Percentiles rank a stretch among this genome's conserved stretches.
These are phyloP conservation scores for Infundibulicybe gibba DNA, from an alignment of 768 basidiomycete species.

Conservation along the genomic window DNA sequence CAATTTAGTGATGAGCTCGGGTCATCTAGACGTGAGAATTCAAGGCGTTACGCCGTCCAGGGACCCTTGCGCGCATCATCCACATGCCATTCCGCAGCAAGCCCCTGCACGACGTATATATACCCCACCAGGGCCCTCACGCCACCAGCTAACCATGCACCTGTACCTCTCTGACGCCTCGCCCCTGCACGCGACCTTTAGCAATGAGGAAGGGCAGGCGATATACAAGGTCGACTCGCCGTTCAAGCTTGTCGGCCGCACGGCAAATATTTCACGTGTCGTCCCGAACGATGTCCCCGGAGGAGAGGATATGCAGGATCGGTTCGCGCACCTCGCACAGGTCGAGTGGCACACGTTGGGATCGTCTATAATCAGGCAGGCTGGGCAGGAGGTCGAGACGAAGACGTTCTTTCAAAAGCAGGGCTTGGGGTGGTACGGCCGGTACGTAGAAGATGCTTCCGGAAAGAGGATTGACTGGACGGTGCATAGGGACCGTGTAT, in stretches of 20 bases:
- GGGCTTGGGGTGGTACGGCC: conserved; percentile 15
- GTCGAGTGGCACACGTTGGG: conserved; percentile 17
- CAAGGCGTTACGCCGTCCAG: too few species aligned
- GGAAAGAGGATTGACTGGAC: not conserved
- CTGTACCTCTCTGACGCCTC: conserved; percentile 16
- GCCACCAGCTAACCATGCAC: conserved; percentile 9
- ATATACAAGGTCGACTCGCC: conserved; percentile 18
- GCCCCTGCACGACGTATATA: too few species aligned
- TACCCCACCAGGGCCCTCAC: too few species aligned
- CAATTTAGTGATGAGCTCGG: too few species aligned
- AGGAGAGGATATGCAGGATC: conserved; percentile 5
- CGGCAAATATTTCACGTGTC: conserved; percentile 13
- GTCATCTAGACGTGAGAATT: too few species aligned
- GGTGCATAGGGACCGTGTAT: conserved; percentile 15
- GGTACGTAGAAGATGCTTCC: conserved; percentile 7
- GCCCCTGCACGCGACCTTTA: conserved; percentile 16
- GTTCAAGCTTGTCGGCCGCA: conserved; percentile 12
- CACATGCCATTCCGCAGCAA: too few species aligned
- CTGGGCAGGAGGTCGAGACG: conserved; percentile 14
- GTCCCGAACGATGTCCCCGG: conserved; percentile 3
- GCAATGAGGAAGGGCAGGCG: conserved; percentile 15
- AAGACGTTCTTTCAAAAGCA: conserved; percentile 19
- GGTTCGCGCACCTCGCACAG: conserved; percentile 14
- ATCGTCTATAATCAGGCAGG: conserved; percentile 13
- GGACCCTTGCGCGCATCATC: too few species aligned